Evolutionary conservation across 495 filamentous ascomycete genomes (phyloP), one percentile per base, ranked within the genome.

Genomic region (Pyrenula massariospora): DNA sequence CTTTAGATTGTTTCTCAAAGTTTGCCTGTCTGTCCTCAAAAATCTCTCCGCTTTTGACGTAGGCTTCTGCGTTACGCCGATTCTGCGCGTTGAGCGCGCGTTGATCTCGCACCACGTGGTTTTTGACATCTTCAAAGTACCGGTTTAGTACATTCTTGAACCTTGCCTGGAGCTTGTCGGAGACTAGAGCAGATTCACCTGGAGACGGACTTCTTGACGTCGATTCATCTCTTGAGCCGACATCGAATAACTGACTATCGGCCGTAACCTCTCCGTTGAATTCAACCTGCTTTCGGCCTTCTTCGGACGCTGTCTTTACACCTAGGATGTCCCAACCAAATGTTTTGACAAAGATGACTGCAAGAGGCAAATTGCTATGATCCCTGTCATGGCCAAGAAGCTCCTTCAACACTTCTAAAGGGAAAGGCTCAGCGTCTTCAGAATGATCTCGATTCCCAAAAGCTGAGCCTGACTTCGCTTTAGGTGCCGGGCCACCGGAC

Each of bases 21-120:
- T 90, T 96, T 24, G 90, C 81, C 65, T 99, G 93, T 19, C 93
- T 88, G 64, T 99, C 93, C 66, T 99, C 93, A 60, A 99, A 99
- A 49, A 99, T 91, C 64, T 99, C 93, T 12, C 93, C 93, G 48
- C 94, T 97, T 65, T 95, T 96, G 60, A 99, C 89, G 65, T 99
- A 99, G 3, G 92, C 93, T 67, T 99, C 93, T 1, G 94, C 91
- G 73, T 99, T 96, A 52, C 91, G 90, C 57, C 89, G 87, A 52
- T 84, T 87, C 69, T 99, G 93, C 22, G 74, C 77, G 57, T 79
- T 77, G 36, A 97, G 83, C 5, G 84, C 83, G 69, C 92, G 89
- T 65, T 99, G 93, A 61, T 97, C 92, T 3, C 86, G 85, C 50
- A 93, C 66, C 23, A 99, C 78, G 69, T 97, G 93, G 3, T 77